Evolutionary conservation across 2,329 filamentous ascomycete species (phyloP), one percentile per base, ranked within the genome.

Genomic region (Colletotrichum endophyticum): DNA sequence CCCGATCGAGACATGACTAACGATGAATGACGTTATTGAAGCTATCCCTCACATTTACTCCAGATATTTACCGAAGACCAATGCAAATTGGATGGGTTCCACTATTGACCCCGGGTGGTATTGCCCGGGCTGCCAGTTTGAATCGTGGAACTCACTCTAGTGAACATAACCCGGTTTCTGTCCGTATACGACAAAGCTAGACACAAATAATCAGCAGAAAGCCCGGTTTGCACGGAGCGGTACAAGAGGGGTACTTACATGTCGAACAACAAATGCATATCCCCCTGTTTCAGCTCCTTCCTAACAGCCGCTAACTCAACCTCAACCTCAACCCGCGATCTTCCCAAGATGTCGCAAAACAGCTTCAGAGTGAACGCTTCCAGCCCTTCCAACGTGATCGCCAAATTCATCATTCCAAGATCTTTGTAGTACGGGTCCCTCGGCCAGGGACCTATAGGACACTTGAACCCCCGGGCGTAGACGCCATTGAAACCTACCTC

Each of bases 31-130:
- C 19, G 39, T 49, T n/a, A 49, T 12, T 49, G 39, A 22, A 49
- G 39, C 39, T n/a, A 49, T 49, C 39, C 9, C 5, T 19, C 5
- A n/a, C 5, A 49, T 12, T 19, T 49, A n/a, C 39, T 49, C 9
- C 19, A 49, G 9, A 49, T 6, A n/a, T 49, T 49, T 22, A 49
- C 39, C 39, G 39, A 49, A n/a, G 19, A n/a, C 39, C 39, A 6
- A n/a, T n/a, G 19, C 39, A 49, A 49, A 1, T 49, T n/a, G 39
- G 0, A 11, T 4, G 5, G 19, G 39, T 49, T n/a, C 39, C 39
- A 49, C 39, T 0, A 2, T n/a, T 0, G 19, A n/a, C 3, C 9
- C 5, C 0, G 3, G 39, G 39, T 49, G 39, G 9, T 2, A n/a
- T n/a, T 49, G 3, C 5, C 39, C 13, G 27, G 27, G 27, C 36